These are phyloP conservation scores for Aspergillus ustus DNA, from an alignment of 2,329 filamentous ascomycete genomes.

Conservation along the genomic window DNA sequence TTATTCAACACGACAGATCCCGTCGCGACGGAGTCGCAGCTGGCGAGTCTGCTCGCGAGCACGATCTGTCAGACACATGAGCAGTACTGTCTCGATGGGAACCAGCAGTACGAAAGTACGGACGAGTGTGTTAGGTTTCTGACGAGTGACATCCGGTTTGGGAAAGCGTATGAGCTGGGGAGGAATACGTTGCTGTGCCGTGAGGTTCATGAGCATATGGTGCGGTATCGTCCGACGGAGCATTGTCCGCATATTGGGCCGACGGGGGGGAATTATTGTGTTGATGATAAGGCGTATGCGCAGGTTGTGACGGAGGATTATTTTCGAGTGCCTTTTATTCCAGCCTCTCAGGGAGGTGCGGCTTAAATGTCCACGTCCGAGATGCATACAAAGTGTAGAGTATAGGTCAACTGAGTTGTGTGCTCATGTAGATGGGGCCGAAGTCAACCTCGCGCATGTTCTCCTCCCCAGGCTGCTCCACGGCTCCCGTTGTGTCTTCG, in stretches of 20 bases:
- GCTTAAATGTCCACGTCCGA: too few species aligned
- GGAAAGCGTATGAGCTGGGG: constrained; percentile 31
- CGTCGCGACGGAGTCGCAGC: neutral
- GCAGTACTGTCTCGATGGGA: constrained; percentile 23
- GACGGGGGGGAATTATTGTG: constrained; percentile 32
- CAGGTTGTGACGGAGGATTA: constrained; percentile 31
- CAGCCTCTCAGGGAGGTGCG: neutral
- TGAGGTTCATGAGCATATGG: constrained; percentile 36
- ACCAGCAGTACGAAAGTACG: constrained; percentile 29
- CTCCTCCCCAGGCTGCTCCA: too few species aligned
- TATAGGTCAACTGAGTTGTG: too few species aligned
- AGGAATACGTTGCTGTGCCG: constrained; percentile 34
- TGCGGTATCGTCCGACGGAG: constrained; percentile 30
- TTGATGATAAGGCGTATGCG: constrained; percentile 32
- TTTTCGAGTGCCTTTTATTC: constrained; percentile 32
- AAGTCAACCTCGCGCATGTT: too few species aligned
- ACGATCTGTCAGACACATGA: constrained; percentile 30
- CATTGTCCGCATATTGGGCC: constrained; percentile 36
- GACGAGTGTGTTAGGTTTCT: constrained; percentile 26
- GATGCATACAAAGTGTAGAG: too few species aligned
- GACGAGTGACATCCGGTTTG: constrained; percentile 28
- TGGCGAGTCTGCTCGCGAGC: constrained; percentile 21
- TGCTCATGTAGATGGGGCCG: too few species aligned
- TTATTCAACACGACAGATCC: constrained; percentile 24
- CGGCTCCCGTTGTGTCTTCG: too few species aligned